phyloP scores from a whole-genome alignment of 495 filamentous ascomycete genomes.

The Bacidia gigantensis region DNA sequence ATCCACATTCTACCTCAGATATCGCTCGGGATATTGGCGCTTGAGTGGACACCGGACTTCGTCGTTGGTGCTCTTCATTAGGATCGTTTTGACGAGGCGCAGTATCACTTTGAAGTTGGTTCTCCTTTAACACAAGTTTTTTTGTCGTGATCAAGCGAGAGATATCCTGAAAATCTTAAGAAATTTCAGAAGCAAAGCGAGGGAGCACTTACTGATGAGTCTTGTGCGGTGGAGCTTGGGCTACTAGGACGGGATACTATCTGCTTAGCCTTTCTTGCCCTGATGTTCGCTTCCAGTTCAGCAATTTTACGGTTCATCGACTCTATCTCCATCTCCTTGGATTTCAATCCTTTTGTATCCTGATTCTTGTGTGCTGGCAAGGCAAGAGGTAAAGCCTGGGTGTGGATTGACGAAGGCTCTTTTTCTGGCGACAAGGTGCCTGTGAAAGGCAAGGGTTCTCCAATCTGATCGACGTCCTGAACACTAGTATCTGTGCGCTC shows the following conservation, averaged over 20 bases:
- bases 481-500: slow-evolving; percentile 26
- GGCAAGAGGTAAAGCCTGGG: slow-evolving; percentile 21
- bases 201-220: slow-evolving; percentile 12
- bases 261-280: slow-evolving; percentile 42
- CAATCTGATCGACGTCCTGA: background rate
- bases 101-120: too few species aligned
- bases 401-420: slow-evolving; percentile 19
- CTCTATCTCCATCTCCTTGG: slow-evolving; percentile 57
- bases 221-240: slow-evolving; percentile 22
- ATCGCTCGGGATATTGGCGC: background rate
- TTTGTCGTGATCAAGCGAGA: too few species aligned
- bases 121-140: too few species aligned
- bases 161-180: too few species aligned
- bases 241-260: slow-evolving; percentile 28
- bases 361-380: slow-evolving; percentile 23
- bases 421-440: background rate
- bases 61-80: too few species aligned
- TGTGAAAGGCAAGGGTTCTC: background rate
- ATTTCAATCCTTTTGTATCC: slow-evolving; percentile 43
- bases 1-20: background rate
- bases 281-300: slow-evolving; percentile 56
- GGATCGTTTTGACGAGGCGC: too few species aligned
- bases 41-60: too few species aligned
- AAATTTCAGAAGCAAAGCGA: too few species aligned
- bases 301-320: slow-evolving; percentile 63